Base-by-base conservation (phyloP, 305 asterid genomes). In the Solanum hybrid region DNA sequence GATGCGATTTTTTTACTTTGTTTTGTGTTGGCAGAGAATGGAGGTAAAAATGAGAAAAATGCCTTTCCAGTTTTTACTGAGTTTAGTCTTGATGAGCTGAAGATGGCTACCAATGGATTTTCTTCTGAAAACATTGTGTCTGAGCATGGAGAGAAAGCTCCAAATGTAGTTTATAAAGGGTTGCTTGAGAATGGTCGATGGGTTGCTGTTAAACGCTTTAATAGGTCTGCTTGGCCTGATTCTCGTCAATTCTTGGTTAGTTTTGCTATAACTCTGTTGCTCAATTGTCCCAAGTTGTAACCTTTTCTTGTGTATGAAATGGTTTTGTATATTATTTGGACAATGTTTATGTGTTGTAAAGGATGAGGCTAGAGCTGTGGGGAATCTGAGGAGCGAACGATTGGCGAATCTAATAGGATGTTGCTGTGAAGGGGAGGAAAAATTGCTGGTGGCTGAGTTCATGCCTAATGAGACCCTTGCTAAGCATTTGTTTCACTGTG, bases 121-220 rank as follows among this genome's bases (percentile, higher is more conserved):
- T 93, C 96, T 12, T 60, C 93, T 4, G 98, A 96, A 17, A 96
- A 97, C 92, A 94, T 97, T 71, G 99, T 97, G 4, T 97, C 99
- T 3, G 98, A 97, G 90, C 99, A 95, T 89, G 99, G 98, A 24
- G 99, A 97, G 89, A 97, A 97, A 91, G 98, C 99, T 71, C 98
- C 99, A 4, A 97, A 97, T 90, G 97, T 97, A 5, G 99, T 97
- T 80, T 97, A 94, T 93, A 97, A 91, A 91, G 99, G 99, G 64
- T 91, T 92, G 88, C 94, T 97, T 85, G 93, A 93, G 17, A 92
- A 91, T 87, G 97, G 94, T 82, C 92, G 92, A 12, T 93, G 94
- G 95, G 88, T 97, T 91, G 99, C 99, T 88, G 94, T 97, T 88
- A 97, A 96, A 91, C 96, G 98, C 88, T 97, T 97, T 90, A 95